These are phyloP conservation scores for Penicillium sp. DNA, from an alignment of 2,329 filamentous ascomycete species.

Conservation along the genomic window DNA sequence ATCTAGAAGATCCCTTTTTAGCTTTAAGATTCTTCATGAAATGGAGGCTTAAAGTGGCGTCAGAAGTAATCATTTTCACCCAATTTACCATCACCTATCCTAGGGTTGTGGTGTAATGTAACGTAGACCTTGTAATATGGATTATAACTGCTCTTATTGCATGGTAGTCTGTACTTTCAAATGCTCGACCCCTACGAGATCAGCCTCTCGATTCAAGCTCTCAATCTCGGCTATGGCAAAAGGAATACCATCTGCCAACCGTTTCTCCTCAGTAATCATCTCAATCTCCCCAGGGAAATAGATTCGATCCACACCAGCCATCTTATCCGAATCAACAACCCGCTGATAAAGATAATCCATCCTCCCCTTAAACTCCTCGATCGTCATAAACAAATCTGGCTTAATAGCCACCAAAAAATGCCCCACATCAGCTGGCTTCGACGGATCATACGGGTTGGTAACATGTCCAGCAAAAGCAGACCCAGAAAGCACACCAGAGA, in stretches of 20 bases:
- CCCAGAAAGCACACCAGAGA: slow-evolving; percentile 72
- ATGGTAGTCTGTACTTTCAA: slow-evolving; percentile 8
- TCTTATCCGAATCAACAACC: slow-evolving; percentile 54
- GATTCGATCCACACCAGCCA: slow-evolving; percentile 54
- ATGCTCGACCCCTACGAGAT: slow-evolving; percentile 16
- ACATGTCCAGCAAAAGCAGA: slow-evolving; percentile 77
- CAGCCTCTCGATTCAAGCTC: slow-evolving; percentile 22
- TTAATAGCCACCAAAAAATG: slow-evolving; percentile 72
- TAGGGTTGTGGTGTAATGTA: too few species aligned
- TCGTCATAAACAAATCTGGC: slow-evolving; percentile 69
- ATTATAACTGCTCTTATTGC: background rate
- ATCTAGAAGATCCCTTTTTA: too few species aligned
- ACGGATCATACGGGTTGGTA: slow-evolving; percentile 71
- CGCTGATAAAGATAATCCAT: slow-evolving; percentile 59
- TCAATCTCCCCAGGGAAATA: slow-evolving; percentile 60
- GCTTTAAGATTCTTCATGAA: too few species aligned
- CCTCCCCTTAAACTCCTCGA: slow-evolving; percentile 64
- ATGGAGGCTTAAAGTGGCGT: too few species aligned
- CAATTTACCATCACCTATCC: too few species aligned
- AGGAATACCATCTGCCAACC: slow-evolving; percentile 25
- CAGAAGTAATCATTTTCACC: too few species aligned
- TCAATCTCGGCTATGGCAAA: slow-evolving; percentile 22
- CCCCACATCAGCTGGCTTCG: slow-evolving; percentile 66
- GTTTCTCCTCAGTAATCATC: slow-evolving; percentile 46
- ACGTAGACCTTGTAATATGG: too few species aligned